Evolutionary conservation across 192 early-diverging fungal genomes (phyloP), one percentile per base, ranked within the genome.

Genomic region (Umbelopsis vinacea): DNA sequence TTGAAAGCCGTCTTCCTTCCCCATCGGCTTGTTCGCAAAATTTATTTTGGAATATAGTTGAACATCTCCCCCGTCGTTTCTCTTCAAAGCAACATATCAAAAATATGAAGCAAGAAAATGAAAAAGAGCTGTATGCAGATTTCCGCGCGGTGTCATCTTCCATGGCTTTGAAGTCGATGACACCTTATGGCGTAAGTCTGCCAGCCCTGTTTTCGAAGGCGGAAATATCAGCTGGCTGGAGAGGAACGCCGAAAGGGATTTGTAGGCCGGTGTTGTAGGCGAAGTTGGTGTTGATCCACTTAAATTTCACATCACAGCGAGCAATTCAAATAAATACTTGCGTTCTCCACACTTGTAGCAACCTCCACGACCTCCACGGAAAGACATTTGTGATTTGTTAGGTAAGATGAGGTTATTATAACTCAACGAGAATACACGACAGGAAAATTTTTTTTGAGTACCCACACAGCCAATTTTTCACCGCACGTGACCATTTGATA

Each of bases 341-440:
- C 76, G 52, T 78, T 78, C 76, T 74, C 76, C 76, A 78, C 76
- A 78, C 72, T 78, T 78, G 50, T 78, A 78, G 67, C 76, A 78
- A 71, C 52, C 52, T 66, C 74, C 70, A 76, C 73, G 73, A 66
- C 48, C 46, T 29, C 40, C 46, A 78, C 76, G 76, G 69, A 71
- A 78, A 73, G 76, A 78, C 76, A 73, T 73, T 55, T 67, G 26
- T 38, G 38, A 52, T 57, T 71, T 29, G 45, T 69, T 53, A 66
- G 52, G 46, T 53, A 55, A 57, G 46, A 45, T 52, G 55, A 57
- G 54, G 37, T 38, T 38, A 45, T 50, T 69, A 45, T 54, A 69
- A 66, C 66, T 66, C 53, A 67, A 60, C 38, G 48, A 26, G 43
- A 33, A 52, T 40, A 66, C 40, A 60, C 68, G 46, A 76, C 48